Evolutionary conservation across 495 filamentous ascomycete species (phyloP).

Genomic region (Letharia columbiana): DNA sequence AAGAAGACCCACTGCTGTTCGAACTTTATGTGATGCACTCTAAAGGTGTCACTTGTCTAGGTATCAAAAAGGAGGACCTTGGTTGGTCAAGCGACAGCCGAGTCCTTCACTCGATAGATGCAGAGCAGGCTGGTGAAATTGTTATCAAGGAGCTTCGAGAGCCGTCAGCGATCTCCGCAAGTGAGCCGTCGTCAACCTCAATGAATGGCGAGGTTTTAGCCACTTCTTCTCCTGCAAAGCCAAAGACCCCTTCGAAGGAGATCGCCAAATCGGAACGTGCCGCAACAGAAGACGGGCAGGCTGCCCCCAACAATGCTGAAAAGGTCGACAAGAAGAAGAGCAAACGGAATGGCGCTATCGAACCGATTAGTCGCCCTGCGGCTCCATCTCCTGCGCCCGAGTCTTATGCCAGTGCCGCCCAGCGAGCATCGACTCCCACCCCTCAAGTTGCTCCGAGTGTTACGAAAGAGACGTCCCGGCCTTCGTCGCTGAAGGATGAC

Average conservation of each 20-base stretch:
- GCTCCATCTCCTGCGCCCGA: conserved; percentile 17
- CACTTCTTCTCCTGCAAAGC: conserved; percentile 31
- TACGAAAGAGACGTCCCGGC: conserved; percentile 2
- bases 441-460: conserved; percentile 17
- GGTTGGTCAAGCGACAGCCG: conserved; percentile 85
- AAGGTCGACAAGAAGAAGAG: conserved; percentile 51
- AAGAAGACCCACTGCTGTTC: conserved; percentile 59
- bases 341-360: conserved; percentile 42
- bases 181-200: conserved; percentile 40
- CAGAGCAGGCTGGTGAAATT: conserved; percentile 54
- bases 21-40: conserved; percentile 98
- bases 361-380: conserved; percentile 31
- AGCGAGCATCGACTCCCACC: conserved; percentile 17
- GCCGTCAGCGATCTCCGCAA: conserved; percentile 32
- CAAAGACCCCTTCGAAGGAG: conserved; percentile 37
- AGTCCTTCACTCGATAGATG: conserved; percentile 66
- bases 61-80: conserved; percentile 75
- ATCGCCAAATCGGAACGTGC: conserved; percentile 20
- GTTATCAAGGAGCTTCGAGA: conserved; percentile 44
- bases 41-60: conserved; percentile 80
- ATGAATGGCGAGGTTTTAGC: conserved; percentile 39
- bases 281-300: conserved; percentile 35
- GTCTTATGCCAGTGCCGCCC: conserved; percentile 17
- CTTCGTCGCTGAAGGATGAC: conserved; percentile 4
- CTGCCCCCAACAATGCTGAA: conserved; percentile 35